Evolutionary conservation across 345 rosid genomes (phyloP), one percentile per base, ranked within the genome.

Genomic region (Carallia brachiata): DNA sequence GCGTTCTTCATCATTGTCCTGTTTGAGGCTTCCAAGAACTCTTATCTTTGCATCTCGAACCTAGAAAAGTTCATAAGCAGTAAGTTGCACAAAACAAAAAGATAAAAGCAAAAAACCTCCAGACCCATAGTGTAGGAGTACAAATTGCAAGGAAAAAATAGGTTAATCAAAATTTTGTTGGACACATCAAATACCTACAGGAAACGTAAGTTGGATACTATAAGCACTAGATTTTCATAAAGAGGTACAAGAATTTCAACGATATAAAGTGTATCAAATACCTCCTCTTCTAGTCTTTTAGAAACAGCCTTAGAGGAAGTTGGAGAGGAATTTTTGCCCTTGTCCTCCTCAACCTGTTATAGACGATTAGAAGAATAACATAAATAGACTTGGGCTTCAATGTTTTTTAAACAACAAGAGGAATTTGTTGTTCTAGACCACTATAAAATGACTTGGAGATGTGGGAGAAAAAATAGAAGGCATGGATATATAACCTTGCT

Each of bases 251-350:
- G 18, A n/a, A n/a, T 54, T 54, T 6, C 27, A 54, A 54, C 19
- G 59, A 7, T 19, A 54, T 50, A 7, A 23, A 62, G 34, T 36
- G 73, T 32, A n/a, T 54, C 31, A 65, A 70, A 60, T 81, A 95
- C 99, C 99, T 90, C 96, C 75, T 92, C 88, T 70, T 86, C 89
- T 69, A 95, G 71, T 50, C 91, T 97, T 74, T 92, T 90, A 7
- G 91, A 78, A 53, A 85, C 87, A 68, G 90, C 48, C 75, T 84
- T 90, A 30, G 81, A 69, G 83, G 82, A 31, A 72, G 77, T 76
- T 73, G 93, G 39, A 36, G 90, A 68, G 81, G 92, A 82, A 62
- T 75, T 79, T 63, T 86, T 85, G 68, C 82, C 88, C 73, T 86
- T 89, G 60, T 90, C 96, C 73, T 87, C 96, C 47, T 87, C 97